Evolutionary conservation across 352 stramenopile genomes (phyloP), one percentile per base, ranked within the genome.

Genomic region (Globisporangium perplexum): DNA sequence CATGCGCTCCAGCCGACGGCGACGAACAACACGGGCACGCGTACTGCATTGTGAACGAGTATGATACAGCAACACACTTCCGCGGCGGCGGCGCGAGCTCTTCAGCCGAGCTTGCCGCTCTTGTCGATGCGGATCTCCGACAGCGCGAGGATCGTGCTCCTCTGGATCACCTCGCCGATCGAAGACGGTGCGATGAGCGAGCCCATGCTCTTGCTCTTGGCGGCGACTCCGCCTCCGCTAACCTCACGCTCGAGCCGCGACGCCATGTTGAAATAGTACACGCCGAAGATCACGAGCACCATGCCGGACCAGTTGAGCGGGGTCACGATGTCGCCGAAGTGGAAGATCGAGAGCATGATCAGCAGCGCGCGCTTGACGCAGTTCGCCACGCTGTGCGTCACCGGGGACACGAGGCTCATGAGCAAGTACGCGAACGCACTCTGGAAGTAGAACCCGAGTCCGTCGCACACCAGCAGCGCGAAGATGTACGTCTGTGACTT

Each of bases 351-450:
- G 41, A 95, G 75, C 68, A 88, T 84, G 48, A 97, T 95, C 41
- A 96, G 83, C 52, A 96, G 65, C 35, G 87, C 79, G 24, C 89
- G 77, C 71, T 97, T 97, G 47, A 96, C 76, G 50, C 87, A 96
- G 68, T 96, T 96, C 20, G 83, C 84, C 36, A 97, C 89, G 52
- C 83, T 95, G 66, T 96, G 86, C 52, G 83, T 94, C 53, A 97
- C 87, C 26, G 89, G 87, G 31, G 83, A 93, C 62, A 97, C 84
- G 56, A 92, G 72, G 60, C 82, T 93, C 86, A 97, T 96, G 46
- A 94, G 86, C 73, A 81, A 76, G 66, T 96, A 97, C 36, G 89
- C 89, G 47, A 93, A 86, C 15, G 86, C 83, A 45, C 84, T 95
- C 69, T 97, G 89, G 28, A 96, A 68, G 72, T 95, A 95, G 65